Evolutionary conservation across 306 rosid genomes (phyloP).

Genomic region (Sophora flavescens): DNA sequence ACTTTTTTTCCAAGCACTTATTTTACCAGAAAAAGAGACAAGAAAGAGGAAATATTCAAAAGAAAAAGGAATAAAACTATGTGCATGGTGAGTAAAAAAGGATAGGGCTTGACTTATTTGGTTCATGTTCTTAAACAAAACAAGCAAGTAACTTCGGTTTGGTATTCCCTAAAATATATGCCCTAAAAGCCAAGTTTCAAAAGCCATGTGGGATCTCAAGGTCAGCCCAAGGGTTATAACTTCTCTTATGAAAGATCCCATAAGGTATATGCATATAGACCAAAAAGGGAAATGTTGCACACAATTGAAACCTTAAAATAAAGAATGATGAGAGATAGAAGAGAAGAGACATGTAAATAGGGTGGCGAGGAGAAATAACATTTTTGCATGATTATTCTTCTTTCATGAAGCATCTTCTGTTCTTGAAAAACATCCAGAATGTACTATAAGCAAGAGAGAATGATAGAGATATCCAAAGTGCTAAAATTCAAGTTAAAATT

Average conservation of each 20-base stretch:
- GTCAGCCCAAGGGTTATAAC: neutral
- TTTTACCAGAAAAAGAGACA: too few species aligned
- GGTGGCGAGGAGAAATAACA: neutral
- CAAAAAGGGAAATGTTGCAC: neutral
- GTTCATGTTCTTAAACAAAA: neutral
- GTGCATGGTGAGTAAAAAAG: neutral
- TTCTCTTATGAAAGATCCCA: too few species aligned
- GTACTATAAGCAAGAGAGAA: neutral
- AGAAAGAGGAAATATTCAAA: too few species aligned
- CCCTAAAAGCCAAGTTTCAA: neutral
- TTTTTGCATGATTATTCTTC: neutral
- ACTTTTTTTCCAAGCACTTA: too few species aligned
- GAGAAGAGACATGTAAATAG: neutral
- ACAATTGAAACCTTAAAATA: neutral
- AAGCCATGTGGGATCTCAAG: neutral
- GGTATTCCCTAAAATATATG: neutral
- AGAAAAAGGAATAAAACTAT: too few species aligned
- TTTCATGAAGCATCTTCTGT: neutral
- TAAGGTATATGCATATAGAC: neutral
- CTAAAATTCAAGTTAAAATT: neutral
- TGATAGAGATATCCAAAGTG: too few species aligned
- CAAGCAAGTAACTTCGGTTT: neutral
- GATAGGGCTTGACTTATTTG: neutral
- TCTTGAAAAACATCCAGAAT: conserved; percentile 3
- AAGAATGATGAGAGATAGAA: neutral